Percentiles rank a stretch among this genome's conserved stretches.
phyloP scores from a whole-genome alignment of 805 yeast species.

The Saccharomycopsis sp. region DNA sequence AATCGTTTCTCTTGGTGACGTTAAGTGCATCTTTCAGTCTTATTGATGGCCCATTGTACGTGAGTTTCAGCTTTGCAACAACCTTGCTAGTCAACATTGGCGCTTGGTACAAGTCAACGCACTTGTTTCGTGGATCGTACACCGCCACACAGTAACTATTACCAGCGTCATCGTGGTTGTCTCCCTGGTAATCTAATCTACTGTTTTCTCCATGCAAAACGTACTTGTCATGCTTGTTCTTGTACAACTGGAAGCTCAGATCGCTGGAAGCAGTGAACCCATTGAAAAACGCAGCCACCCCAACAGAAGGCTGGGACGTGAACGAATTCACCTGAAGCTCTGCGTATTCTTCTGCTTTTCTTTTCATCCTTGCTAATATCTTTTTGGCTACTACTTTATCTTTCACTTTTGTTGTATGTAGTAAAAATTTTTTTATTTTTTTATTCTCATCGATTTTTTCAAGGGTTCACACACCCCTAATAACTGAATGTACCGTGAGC shows the following conservation, averaged over 20 bases:
- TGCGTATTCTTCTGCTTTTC: slow-evolving; percentile 30
- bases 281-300: slow-evolving; percentile 71
- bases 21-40: slow-evolving; percentile 46
- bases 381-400: too few species aligned
- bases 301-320: slow-evolving; percentile 36
- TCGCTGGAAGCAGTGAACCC: slow-evolving; percentile 59
- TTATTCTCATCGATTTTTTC: too few species aligned
- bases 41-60: slow-evolving; percentile 54
- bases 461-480: too few species aligned
- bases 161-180: slow-evolving; percentile 33
- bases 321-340: slow-evolving; percentile 33
- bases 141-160: slow-evolving; percentile 64
- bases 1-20: slow-evolving; percentile 63
- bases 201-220: slow-evolving; percentile 74
- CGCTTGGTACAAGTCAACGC: slow-evolving; percentile 56
- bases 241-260: slow-evolving; percentile 57
- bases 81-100: slow-evolving; percentile 60
- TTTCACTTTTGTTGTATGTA: too few species aligned
- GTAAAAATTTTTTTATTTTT: too few species aligned
- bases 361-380: too few species aligned
- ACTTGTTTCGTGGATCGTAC: slow-evolving; percentile 59
- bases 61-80: slow-evolving; percentile 52
- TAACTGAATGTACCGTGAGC: too few species aligned
- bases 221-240: slow-evolving; percentile 32
- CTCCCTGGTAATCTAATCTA: slow-evolving; percentile 67